phyloP scores from a whole-genome alignment of 257 asterid species.

The Ophiorrhiza pumila region DNA sequence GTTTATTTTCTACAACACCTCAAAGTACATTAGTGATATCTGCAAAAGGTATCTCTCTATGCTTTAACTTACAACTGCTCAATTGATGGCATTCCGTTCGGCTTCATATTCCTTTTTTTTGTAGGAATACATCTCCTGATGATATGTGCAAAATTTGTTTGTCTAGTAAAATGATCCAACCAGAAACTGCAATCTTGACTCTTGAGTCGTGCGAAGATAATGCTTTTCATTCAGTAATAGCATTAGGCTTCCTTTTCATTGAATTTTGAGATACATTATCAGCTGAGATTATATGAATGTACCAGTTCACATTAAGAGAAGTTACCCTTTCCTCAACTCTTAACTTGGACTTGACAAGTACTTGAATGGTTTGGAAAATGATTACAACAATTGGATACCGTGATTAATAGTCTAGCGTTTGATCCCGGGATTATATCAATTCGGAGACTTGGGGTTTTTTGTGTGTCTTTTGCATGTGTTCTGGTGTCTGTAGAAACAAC shows the following conservation, averaged over 20 bases:
- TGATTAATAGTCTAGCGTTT: background rate
- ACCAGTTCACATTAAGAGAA: background rate
- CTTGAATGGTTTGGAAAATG: background rate
- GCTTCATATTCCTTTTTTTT: background rate
- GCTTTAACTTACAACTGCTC: background rate
- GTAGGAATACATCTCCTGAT: background rate
- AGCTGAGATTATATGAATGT: background rate
- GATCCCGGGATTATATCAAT: background rate
- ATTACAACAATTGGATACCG: background rate
- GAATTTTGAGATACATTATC: background rate
- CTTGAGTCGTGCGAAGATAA: background rate
- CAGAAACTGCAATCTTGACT: background rate
- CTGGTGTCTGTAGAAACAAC: no score
- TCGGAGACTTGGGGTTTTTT: background rate
- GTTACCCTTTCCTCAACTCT: background rate
- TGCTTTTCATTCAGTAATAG: background rate
- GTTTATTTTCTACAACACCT: conserved; percentile 64
- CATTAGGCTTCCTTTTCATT: background rate
- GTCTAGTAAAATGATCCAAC: background rate
- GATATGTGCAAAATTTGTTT: background rate
- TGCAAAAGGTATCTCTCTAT: conserved; percentile 34
- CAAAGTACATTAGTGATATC: conserved; percentile 45
- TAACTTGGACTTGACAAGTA: background rate
- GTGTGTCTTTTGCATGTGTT: background rate
- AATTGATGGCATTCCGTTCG: background rate